Evolutionary conservation across 1,284 basidiomycete genomes (phyloP), one percentile per base, ranked within the genome.

Genomic region (Trichosporon sp.): DNA sequence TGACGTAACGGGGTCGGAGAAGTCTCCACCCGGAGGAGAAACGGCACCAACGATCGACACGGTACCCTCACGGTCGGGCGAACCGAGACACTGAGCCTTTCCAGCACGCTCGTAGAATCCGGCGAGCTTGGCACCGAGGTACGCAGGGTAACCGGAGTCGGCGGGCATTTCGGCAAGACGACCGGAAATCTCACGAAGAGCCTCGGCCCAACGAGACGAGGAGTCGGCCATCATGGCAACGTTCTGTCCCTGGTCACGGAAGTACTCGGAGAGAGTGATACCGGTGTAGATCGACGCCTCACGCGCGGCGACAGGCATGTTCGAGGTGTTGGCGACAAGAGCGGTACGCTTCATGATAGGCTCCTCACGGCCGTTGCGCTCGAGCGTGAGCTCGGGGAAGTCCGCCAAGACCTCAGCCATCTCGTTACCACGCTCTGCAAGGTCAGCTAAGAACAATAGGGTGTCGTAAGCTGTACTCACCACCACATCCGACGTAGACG

Each of bases 161-260:
- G 96, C 96, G 63, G 96, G 96, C 96, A 99, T 99, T 83, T 99
- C 96, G 36, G 96, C 96, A 64, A 99, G 82, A 83, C 96, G 94
- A 84, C 96, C 96, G 37, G 94, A 97, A 71, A 99, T 98, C 85
- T 99, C 96, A 85, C 96, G 93, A 59, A 99, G 84, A 33, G 96
- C 96, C 80, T 99, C 96, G 60, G 96, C 96, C 96, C 96, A 99
- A 74, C 96, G 94, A 31, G 94, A 97, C 0, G 96, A 98, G 7
- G 95, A 98, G 81, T 99, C 96, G 58, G 95, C 96, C 95, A 99
- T 99, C 96, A 99, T 99, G 59, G 95, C 89, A 32, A 99, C 95
- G 77, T 99, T 95, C 77, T 87, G 89, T 32, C 96, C 95, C 81
- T 98, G 95, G 81, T 99, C 95, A 83, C 95, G 92, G 89, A 96